Evolutionary conservation across 2,329 filamentous ascomycete genomes (phyloP), one percentile per base, ranked within the genome.

Genomic region (Paracoccidioides brasiliensis): DNA sequence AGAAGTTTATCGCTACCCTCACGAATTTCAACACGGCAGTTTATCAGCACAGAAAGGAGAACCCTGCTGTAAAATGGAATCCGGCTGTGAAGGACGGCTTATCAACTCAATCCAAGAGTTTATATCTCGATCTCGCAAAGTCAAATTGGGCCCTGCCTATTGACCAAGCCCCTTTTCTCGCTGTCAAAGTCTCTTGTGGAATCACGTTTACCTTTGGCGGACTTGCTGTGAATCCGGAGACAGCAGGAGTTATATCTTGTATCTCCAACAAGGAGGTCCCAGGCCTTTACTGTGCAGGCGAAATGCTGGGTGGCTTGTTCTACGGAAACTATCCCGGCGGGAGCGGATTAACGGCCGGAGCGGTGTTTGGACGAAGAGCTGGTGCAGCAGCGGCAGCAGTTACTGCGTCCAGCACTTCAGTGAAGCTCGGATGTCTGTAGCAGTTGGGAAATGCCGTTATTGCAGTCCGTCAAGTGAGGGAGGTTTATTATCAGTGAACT

Each of bases 171-270:
- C 83, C 83, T 0, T 86, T 81, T 61, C 67, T 83, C 30, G 83
- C 83, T 0, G 78, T 86, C 48, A 80, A 80, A 60, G 81, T 86
- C 2, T 79, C 78, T 3, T 81, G 80, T 48, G 83, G 84, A 1
- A 76, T 86, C 14, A 85, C 82, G 0, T 86, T 86, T 60, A 86
- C 83, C 0, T 86, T 86, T 68, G 83, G 82, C 0, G 82, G 83
- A 0, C 67, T 86, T 5, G 73, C 74, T 4, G 76, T 83, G 1
- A 74, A 80, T 51, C 74, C 80, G 0, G 65, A 78, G 30, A 82
- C 78, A 0, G 74, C 76, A 2, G 72, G 71, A 3, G 76, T 85
- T 0, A 64, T 84, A 12, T 74, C 71, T 2, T 69, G 74, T 3
- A 64, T 67, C 0, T 77, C 74, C 0, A 71, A 70, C 1, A 61